Evolutionary conservation across 805 yeast species (phyloP), one percentile per base, ranked within the genome.

Genomic region (Blastobotrys muscicola): DNA sequence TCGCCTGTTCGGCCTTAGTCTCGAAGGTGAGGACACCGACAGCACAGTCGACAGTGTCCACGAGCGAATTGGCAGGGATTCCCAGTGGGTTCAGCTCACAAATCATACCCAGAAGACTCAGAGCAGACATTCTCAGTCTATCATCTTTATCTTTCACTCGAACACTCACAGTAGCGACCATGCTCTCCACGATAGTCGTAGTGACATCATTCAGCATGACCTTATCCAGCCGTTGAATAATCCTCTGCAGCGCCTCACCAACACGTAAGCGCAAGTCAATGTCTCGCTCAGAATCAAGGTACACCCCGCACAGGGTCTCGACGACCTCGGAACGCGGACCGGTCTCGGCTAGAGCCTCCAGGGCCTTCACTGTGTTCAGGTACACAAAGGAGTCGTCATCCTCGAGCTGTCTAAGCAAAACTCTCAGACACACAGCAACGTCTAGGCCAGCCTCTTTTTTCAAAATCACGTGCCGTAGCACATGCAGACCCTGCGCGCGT

Each of bases 341-440:
- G 45, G 58, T 56, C 32, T 66, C 75, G n/a, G 82, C 59, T 33
- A 87, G 59, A 11, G 73, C 68, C 36, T 78, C 80, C 20, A 92
- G 61, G 0, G 92, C 89, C 54, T 83, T 85, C 48, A 92, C 84
- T 0, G 82, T 82, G 55, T 85, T 90, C 43, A 92, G 59, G 57
- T 85, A 92, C 11, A 92, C 76, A 59, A 79, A 90, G 0, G 98
- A 95, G 46, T 90, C 98, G 0, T 76, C 70, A 51, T 86, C 94
- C 38, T 72, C 71, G 36, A 92, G 61, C 50, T 82, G 85, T 1
- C 69, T 63, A 12, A 83, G 54, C 56, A 83, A 85, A 10, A 85
- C 60, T 12, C 74, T 69, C 26, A 85, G 60, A 0, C 75, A 90
- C 42, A 74, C 72, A 3, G 72, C 75, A 8, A 74, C 39, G 0